Conservation (phyloP, 1,284 basidiomycete genomes). For the Leccinum angustisporum region DNA sequence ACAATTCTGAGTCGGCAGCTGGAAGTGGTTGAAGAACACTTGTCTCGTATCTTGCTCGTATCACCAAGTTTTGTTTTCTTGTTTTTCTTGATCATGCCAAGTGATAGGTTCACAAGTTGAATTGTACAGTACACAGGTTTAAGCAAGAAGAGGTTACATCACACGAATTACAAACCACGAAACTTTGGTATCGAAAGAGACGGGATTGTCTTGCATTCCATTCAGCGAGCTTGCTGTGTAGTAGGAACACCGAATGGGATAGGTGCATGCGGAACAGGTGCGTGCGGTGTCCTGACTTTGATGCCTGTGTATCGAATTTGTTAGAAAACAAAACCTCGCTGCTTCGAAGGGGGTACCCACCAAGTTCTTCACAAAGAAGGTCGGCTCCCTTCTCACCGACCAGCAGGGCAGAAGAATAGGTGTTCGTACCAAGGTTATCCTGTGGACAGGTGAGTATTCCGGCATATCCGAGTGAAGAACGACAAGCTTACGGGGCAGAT, state of each 20-base stretch:
- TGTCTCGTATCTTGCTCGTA: too few relatives aligned
- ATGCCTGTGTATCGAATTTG: conserved; percentile 46
- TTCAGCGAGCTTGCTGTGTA: conserved; percentile 41
- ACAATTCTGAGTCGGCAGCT: too few relatives aligned
- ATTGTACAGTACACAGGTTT: background rate
- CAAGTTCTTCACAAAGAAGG: conserved; percentile 63
- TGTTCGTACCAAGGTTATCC: conserved; percentile 74
- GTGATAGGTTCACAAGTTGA: background rate
- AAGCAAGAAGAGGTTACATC: background rate
- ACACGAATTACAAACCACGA: background rate
- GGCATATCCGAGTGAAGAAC: background rate
- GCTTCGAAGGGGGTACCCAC: conserved; percentile 34
- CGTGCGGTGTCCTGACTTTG: conserved; percentile 61
- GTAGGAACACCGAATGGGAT: conserved; percentile 54
- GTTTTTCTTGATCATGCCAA: background rate
- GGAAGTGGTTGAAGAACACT: too few relatives aligned
- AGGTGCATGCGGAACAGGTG: conserved; percentile 69
- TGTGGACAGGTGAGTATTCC: conserved; percentile 24
- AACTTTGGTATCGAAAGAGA: background rate
- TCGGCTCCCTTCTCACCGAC: conserved; percentile 70
- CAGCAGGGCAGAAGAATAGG: conserved; percentile 66
- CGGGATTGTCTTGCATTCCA: background rate
- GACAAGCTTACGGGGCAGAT: conserved; percentile 57
- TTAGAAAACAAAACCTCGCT: conserved; percentile 1
- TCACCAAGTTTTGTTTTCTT: background rate